phyloP scores from a whole-genome alignment of 257 asterid species.

The Rhazya stricta region DNA sequence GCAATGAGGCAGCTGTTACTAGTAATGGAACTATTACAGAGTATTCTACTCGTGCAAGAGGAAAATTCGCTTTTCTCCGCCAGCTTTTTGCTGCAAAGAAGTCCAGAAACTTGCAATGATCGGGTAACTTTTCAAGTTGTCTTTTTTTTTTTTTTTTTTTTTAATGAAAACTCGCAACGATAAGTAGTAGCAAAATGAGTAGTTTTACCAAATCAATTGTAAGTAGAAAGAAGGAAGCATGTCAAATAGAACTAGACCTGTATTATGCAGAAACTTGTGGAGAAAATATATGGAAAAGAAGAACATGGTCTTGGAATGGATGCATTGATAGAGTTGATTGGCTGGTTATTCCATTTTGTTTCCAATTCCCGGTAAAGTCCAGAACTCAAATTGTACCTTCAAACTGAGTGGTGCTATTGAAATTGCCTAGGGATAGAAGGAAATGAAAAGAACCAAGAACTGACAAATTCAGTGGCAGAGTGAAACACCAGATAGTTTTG shows the following conservation, averaged over 20 bases:
- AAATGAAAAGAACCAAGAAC: not conserved
- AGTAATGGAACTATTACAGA: conserved; percentile 57
- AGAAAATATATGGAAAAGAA: not conserved
- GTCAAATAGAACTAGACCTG: conserved; percentile 10
- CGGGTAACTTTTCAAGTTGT: conserved; percentile 17
- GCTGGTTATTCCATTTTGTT: not conserved
- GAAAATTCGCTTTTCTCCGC: conserved; percentile 77
- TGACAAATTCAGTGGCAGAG: not conserved
- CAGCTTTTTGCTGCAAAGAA: conserved; percentile 88
- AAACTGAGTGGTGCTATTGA: not conserved
- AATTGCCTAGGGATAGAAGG: not conserved
- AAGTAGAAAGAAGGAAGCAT: conserved; percentile 16
- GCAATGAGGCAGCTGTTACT: conserved; percentile 37
- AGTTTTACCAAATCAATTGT: not conserved
- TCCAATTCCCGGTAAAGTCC: not conserved
- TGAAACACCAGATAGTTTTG: not conserved
- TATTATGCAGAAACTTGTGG: not conserved
- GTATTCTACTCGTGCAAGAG: conserved; percentile 76
- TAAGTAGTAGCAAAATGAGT: not conserved
- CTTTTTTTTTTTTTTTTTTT: not conserved
- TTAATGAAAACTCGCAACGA: no score
- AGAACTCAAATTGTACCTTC: not conserved
- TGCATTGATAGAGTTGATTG: not conserved
- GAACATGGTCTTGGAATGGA: not conserved
- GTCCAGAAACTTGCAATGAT: conserved; percentile 55